Base-by-base conservation (phyloP, 1,139 yeast species). In the Petasospora rhodanensis region DNA sequence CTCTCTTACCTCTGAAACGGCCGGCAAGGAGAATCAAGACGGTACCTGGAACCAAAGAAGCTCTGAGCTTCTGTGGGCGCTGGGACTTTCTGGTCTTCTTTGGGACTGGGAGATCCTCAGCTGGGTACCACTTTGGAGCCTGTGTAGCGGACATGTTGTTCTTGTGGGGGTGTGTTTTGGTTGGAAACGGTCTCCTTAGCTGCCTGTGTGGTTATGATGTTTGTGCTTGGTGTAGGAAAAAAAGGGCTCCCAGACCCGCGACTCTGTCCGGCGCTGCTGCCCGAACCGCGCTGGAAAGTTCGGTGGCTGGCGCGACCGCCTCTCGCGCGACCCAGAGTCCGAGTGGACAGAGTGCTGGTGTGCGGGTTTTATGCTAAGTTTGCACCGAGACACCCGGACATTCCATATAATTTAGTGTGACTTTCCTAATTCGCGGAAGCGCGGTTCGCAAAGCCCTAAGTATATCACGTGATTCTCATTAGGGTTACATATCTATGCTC, bases 1-100 rank as follows among this genome's bases (percentile, higher is more conserved):
- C 96, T 72, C 96, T 85, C 82, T 86, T 86, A 64, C 96, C 96
- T 71, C 95, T 81, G 89, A 83, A 86, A 70, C 95, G 83, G 66
- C 96, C 96, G 58, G 95, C 95, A 64, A 86, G 79, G 64, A 86
- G 74, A 68, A 86, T 86, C 64, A 86, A 74, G 53, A 86, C 94
- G 60, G 95, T 80, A 66, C 96, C 96, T 66, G 95, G 95, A 51
- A 80, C 89, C 61, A 86, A 76, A 47, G 95, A 80, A 56, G 87
- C 72, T 70, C 95, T 85, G 66, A 85, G 76, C 71, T 81, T 80
- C 68, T 83, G 87, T 59, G 94, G 86, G 66, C 83, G 83, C 54
- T 74, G 73, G 56, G 84, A 66, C 78, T 84, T 82, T 75, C 87
- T 82, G 59, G 79, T 61, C 61, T 70, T 73, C 68, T 73, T 79